A percentile compares a stretch with the other conserved stretches of the same genome.
Evolutionary conservation across 177 flowering plant genomes (phyloP).

Genomic region (Vitis hybrid): DNA sequence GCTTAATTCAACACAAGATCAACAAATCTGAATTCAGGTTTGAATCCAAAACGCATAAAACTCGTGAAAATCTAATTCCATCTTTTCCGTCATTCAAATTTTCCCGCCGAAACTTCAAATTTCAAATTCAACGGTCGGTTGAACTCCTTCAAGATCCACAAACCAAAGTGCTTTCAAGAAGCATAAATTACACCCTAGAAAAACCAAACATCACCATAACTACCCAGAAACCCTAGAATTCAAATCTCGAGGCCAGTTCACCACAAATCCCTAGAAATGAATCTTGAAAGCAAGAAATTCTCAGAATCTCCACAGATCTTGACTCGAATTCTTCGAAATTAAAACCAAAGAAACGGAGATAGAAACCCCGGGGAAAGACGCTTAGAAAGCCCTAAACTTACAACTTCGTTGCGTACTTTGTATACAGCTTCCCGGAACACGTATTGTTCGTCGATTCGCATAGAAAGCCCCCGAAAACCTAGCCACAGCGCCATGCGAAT

Average conservation of each 20-base stretch:
- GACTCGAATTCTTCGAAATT: background rate
- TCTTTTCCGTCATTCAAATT: constrained; percentile 44
- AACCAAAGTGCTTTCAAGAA: background rate
- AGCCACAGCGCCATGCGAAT: constrained; percentile 12
- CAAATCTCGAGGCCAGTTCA: background rate
- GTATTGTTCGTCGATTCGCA: constrained; percentile 18
- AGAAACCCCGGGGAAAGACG: background rate
- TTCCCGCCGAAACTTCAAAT: constrained; percentile 18
- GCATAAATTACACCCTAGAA: constrained; percentile 14
- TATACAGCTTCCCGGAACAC: constrained; percentile 20
- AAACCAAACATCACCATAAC: constrained; percentile 9
- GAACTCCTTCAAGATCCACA: constrained; percentile 6
- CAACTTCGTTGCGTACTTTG: constrained; percentile 32
- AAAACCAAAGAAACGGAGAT: background rate
- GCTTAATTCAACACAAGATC: too few relatives aligned
- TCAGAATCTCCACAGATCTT: background rate
- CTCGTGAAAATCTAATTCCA: constrained; percentile 40
- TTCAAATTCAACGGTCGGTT: background rate
- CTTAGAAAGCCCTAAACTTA: constrained; percentile 13
- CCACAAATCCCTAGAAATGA: background rate
- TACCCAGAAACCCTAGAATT: constrained; percentile 11
- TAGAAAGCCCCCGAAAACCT: constrained; percentile 17
- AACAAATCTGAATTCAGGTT: too few relatives aligned
- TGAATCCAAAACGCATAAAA: too few relatives aligned
- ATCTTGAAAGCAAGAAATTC: constrained; percentile 1